A percentile compares a stretch with the other conserved stretches of the same genome.
Evolutionary conservation across 139 green algal species (phyloP).

Genomic region (Auxenochlorella pyrenoidosa): DNA sequence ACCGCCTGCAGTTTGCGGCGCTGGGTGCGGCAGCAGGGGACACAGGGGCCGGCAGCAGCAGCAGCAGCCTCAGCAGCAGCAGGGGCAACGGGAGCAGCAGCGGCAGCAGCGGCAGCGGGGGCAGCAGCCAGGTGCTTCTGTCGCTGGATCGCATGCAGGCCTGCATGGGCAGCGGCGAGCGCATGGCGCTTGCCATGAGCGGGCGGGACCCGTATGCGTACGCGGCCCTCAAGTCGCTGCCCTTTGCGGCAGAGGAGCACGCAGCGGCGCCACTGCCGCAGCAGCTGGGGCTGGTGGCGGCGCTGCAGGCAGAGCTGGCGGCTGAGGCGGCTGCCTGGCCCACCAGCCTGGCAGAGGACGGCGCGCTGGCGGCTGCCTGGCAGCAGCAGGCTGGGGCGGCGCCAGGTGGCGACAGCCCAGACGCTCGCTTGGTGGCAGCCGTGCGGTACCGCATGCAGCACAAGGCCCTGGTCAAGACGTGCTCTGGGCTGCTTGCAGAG

Average conservation of each 20-base stretch:
- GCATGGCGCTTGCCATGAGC: slow-evolving; percentile 40
- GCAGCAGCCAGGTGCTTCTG: slow-evolving; percentile 21
- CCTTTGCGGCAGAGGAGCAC: background rate
- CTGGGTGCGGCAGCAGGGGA: background rate
- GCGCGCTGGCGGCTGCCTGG: background rate
- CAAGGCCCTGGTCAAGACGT: slow-evolving; percentile 41
- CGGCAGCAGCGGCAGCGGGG: background rate
- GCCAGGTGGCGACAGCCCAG: background rate
- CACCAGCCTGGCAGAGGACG: slow-evolving; percentile 32
- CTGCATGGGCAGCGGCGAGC: slow-evolving; percentile 46
- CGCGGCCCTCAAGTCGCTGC: slow-evolving; percentile 54
- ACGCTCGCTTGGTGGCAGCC: slow-evolving; percentile 33
- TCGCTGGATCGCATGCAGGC: slow-evolving; percentile 44
- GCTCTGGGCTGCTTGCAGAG: slow-evolving; percentile 19
- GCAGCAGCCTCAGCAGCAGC: background rate
- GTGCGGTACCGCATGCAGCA: slow-evolving; percentile 51
- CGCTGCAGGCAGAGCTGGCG: slow-evolving; percentile 35
- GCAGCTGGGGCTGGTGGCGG: slow-evolving; percentile 17
- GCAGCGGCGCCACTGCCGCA: background rate
- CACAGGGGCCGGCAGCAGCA: background rate
- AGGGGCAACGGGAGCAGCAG: background rate
- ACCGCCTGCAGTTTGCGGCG: slow-evolving; percentile 51
- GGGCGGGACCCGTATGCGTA: slow-evolving; percentile 43
- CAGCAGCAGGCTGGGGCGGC: background rate
- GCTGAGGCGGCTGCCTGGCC: slow-evolving; percentile 25